Base-by-base conservation (phyloP, 2,329 filamentous ascomycete species). In the Graphiopsis chlorocephala region DNA sequence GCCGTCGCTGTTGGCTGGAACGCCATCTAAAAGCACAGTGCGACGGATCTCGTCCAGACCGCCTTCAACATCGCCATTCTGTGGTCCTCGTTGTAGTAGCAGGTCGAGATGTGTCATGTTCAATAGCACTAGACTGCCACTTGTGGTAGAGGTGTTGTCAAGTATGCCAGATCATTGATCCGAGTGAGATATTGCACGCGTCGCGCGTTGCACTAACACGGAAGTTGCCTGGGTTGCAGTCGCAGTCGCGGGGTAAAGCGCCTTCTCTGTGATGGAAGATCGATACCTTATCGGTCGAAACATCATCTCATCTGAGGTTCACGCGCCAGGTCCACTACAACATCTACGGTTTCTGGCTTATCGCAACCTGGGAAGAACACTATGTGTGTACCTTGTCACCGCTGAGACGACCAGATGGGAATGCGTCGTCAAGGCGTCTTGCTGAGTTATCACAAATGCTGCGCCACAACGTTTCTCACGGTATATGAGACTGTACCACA, bases 61-160 rank as follows among this genome's bases (percentile, higher is more conserved):
- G 20, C 85, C 85, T 26, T 83, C 75, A 26, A 89, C 81, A 75
- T 95, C 88, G 23, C 88, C 90, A 69, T 88, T 85, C 1, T 87
- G 86, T 1, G 93, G 92, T 0, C 93, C 93, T 67, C 94, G 92
- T 69, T 91, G 87, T 55, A 97, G 83, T 53, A 96, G 84, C 68
- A 87, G 83, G 74, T 96, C 92, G 29, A 97, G 89, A 50, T 72
- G 69, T 42, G 74, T 70, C 74, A 77, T 77, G 3, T 4, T 38
- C 62, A 61, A 66, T 31, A 53, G 53, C 17, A 26, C 52, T 38
- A 28, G 17, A n/a, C 26, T 47, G 31, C 55, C 31, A 42, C 50
- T 29, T 29, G 25, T 33, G 38, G n/a, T 45, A 45, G n/a, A 45
- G 23, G 15, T 28, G 26, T 14, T 26, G 29, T 56, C 31, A n/a